Conservation (phyloP, 2,329 filamentous ascomycete genomes). For the Thielaviopsis cerberus region DNA sequence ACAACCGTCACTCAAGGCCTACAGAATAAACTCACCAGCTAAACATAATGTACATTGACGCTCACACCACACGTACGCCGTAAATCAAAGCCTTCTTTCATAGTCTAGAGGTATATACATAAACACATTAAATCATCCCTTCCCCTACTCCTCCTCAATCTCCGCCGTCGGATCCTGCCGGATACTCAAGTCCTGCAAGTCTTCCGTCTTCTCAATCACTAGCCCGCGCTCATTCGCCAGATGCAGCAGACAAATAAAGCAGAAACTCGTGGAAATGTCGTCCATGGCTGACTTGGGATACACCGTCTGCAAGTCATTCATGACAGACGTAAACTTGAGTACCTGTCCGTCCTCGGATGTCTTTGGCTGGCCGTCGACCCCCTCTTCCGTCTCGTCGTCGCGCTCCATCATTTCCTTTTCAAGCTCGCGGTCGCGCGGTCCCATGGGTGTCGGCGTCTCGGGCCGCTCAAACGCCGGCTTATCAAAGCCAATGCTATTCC, state of each 20-base stretch:
- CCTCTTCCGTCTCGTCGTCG: not conserved
- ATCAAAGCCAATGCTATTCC: conserved; percentile 46
- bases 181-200: conserved; percentile 41
- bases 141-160: conserved; percentile 36
- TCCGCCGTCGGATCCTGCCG: conserved; percentile 44
- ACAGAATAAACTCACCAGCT: too few species aligned
- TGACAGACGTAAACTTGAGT: conserved; percentile 76
- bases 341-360: conserved; percentile 23
- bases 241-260: conserved; percentile 86
- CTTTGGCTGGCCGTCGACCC: not conserved
- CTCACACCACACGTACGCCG: not conserved
- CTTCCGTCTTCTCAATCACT: conserved; percentile 46
- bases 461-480: conserved; percentile 22
- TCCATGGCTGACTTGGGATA: conserved; percentile 75
- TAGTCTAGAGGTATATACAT: not conserved
- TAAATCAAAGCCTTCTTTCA: not conserved
- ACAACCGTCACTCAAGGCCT: too few species aligned
- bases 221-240: conserved; percentile 85
- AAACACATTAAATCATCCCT: conserved; percentile 13
- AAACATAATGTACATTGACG: too few species aligned
- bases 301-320: conserved; percentile 71
- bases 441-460: conserved; percentile 18
- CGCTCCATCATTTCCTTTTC: conserved; percentile 12
- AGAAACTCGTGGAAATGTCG: conserved; percentile 83
- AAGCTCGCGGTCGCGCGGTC: conserved; percentile 13